Percentiles rank a stretch among this genome's conserved stretches.
Conservation (phyloP, 2,329 filamentous ascomycete genomes). For the Ophiostoma sp. region DNA sequence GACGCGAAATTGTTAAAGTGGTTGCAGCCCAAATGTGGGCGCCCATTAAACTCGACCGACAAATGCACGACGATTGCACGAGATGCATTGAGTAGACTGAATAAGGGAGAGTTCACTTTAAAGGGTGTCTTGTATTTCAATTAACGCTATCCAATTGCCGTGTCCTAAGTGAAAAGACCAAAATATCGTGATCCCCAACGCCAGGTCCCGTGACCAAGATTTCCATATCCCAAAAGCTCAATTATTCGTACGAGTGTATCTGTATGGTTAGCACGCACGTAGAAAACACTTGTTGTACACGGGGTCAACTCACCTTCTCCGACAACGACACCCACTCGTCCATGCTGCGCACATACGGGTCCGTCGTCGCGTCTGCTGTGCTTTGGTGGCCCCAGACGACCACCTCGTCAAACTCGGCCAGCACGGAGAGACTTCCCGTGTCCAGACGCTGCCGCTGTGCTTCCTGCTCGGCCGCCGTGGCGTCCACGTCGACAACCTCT, state of each 20-base stretch:
- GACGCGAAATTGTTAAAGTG: conserved; percentile 31
- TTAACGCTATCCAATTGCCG: conserved; percentile 8
- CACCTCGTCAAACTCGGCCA: conserved; percentile 70
- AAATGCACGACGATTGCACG: not conserved
- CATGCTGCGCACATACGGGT: conserved; percentile 72
- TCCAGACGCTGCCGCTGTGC: conserved; percentile 39
- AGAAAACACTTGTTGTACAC: too few relatives aligned
- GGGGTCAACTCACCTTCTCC: conserved; percentile 44
- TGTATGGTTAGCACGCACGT: not conserved
- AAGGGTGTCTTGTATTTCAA: not conserved
- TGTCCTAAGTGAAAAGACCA: not conserved
- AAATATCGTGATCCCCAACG: conserved; percentile 13
- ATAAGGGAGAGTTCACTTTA: not conserved
- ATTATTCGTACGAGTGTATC: conserved; percentile 23
- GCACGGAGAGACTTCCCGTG: conserved; percentile 60
- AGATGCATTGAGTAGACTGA: not conserved
- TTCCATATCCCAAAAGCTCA: not conserved
- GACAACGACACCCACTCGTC: conserved; percentile 80
- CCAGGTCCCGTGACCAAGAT: conserved; percentile 2
- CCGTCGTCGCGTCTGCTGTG: conserved; percentile 59
- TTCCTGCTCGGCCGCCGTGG: conserved; percentile 45
- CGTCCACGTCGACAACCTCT: conserved; percentile 39
- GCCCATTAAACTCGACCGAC: conserved; percentile 6
- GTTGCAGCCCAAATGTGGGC: conserved; percentile 27
- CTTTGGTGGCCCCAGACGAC: conserved; percentile 83